Evolutionary conservation across 768 basidiomycete species (phyloP).

Genomic region (Daedalea quercina): DNA sequence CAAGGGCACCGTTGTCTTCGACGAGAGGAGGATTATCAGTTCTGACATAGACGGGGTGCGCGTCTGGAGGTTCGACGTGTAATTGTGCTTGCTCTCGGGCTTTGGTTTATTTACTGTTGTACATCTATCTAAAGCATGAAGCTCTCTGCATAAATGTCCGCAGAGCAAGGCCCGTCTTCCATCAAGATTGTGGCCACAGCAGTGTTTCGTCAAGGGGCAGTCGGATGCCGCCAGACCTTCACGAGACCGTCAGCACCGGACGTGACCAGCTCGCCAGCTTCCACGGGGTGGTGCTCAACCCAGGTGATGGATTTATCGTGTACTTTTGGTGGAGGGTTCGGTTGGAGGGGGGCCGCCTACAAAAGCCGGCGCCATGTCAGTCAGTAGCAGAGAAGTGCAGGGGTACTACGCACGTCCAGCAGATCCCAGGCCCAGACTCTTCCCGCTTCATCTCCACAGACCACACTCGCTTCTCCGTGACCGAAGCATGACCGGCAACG

Average conservation of each 20-base stretch:
- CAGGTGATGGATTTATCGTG: slow-evolving; percentile 87
- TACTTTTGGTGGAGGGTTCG: slow-evolving; percentile 68
- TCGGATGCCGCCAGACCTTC: slow-evolving; percentile 63
- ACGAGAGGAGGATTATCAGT: slow-evolving; percentile 67
- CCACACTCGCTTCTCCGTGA: slow-evolving; percentile 70
- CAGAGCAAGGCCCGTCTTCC: too few relatives aligned
- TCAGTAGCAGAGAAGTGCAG: slow-evolving; percentile 5
- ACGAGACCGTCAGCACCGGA: slow-evolving; percentile 88
- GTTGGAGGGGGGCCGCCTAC: slow-evolving; percentile 65
- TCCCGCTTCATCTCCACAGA: slow-evolving; percentile 90
- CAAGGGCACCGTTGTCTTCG: slow-evolving; percentile 55
- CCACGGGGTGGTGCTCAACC: slow-evolving; percentile 84
- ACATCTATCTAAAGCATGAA: background rate
- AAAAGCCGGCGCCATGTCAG: too few relatives aligned
- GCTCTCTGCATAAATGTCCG: too few relatives aligned
- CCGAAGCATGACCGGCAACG: slow-evolving; percentile 80
- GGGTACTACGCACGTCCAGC: slow-evolving; percentile 62
- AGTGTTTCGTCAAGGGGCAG: too few relatives aligned
- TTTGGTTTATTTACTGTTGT: background rate
- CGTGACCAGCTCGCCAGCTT: slow-evolving; percentile 79
- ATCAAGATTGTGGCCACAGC: too few relatives aligned
- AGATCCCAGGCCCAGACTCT: slow-evolving; percentile 90
- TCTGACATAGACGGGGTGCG: slow-evolving; percentile 31
- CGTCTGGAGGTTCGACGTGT: slow-evolving; percentile 55
- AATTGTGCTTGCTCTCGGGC: slow-evolving; percentile 8